phyloP scores from a whole-genome alignment of 1,284 basidiomycete genomes.

The Trichosporon asahii region DNA sequence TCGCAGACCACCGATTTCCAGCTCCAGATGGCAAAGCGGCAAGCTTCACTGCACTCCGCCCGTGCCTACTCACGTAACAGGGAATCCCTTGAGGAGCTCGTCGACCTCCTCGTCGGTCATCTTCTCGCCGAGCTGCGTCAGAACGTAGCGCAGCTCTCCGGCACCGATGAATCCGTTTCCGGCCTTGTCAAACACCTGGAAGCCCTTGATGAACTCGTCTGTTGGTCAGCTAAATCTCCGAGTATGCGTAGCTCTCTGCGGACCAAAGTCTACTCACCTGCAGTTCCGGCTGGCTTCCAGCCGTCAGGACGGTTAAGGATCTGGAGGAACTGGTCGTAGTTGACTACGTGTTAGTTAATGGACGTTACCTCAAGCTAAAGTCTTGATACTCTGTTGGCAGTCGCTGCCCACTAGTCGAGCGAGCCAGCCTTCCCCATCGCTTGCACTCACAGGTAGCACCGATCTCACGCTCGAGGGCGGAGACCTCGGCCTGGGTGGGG shows the following conservation, averaged over 20 bases:
- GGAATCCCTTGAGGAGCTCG: constrained; percentile 83
- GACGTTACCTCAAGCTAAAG: too few relatives aligned
- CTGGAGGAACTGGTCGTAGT: constrained; percentile 82
- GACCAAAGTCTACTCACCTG: constrained; percentile 58
- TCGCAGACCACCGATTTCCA: too few relatives aligned
- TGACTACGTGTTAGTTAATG: constrained; percentile 60
- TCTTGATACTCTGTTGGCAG: too few relatives aligned
- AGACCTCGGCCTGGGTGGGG: constrained; percentile 94
- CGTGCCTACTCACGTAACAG: constrained; percentile 38
- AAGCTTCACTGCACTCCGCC: too few relatives aligned
- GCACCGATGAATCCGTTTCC: constrained; percentile 95
- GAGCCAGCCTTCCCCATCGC: too few relatives aligned
- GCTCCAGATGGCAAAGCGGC: too few relatives aligned
- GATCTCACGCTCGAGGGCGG: constrained; percentile 69
- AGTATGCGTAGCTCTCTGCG: too few relatives aligned
- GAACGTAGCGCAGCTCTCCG: constrained; percentile 85
- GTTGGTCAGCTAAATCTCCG: constrained; percentile 18
- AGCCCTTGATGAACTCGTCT: constrained; percentile 99
- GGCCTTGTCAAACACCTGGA: constrained; percentile 99
- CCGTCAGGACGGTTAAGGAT: constrained; percentile 94
- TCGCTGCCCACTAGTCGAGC: too few relatives aligned
- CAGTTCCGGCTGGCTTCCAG: constrained; percentile 91
- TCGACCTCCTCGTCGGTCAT: constrained; percentile 97
- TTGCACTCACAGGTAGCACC: constrained; percentile 43
- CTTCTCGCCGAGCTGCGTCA: constrained; percentile 95